These are phyloP conservation scores for Marasmius tenuissimus DNA, from an alignment of 1,284 basidiomycete genomes.

Conservation along the genomic window DNA sequence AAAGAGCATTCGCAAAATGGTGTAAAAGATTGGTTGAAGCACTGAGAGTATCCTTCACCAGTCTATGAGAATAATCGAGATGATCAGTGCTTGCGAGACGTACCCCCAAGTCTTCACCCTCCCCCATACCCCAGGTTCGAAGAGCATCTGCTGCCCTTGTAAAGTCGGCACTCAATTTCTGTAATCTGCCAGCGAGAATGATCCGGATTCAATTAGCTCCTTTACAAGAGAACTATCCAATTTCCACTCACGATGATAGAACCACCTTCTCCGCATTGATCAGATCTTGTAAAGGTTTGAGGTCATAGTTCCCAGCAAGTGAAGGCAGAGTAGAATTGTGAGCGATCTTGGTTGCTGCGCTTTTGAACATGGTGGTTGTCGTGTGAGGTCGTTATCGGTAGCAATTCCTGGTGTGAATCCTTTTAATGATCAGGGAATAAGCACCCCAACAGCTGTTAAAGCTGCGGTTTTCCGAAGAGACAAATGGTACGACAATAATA, in stretches of 20 bases:
- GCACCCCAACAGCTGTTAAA: no score
- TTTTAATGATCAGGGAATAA: no score
- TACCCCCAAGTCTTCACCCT: slow-evolving; percentile 87
- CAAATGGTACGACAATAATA: no score
- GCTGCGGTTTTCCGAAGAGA: no score
- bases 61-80: slow-evolving; percentile 2
- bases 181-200: slow-evolving; percentile 35
- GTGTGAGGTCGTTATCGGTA: not conserved
- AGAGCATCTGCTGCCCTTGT: slow-evolving; percentile 76
- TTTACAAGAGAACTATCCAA: not conserved
- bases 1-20: slow-evolving; percentile 70
- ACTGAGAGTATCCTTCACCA: slow-evolving; percentile 68
- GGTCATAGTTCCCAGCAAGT: slow-evolving; percentile 79
- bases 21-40: slow-evolving; percentile 73
- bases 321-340: slow-evolving; percentile 82
- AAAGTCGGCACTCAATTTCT: slow-evolving; percentile 67
- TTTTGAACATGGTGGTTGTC: slow-evolving; percentile 64
- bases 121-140: slow-evolving; percentile 77
- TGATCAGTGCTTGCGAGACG: slow-evolving; percentile 25
- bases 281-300: slow-evolving; percentile 82
- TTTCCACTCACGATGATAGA: slow-evolving; percentile 59
- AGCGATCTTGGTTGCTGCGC: slow-evolving; percentile 75
- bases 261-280: slow-evolving; percentile 89
- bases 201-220: not conserved
- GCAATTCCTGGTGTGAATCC: not conserved